Conservation (phyloP, 2,329 filamentous ascomycete genomes). For the Cercospora citrullina region DNA sequence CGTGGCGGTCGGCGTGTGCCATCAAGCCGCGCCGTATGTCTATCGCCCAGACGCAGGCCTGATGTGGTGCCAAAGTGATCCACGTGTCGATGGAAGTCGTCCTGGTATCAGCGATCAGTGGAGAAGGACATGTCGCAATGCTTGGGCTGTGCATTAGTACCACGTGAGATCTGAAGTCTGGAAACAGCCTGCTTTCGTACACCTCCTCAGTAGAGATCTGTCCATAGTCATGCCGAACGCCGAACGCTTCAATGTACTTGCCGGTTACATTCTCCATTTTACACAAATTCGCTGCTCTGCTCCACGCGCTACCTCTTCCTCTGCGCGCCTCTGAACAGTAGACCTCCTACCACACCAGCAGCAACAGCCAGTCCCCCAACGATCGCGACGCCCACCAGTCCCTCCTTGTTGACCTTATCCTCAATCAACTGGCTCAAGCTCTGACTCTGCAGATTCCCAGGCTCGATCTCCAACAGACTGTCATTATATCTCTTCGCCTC, state of each 20-base stretch:
- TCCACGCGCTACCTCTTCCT: constrained; percentile 31
- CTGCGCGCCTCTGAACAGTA: constrained; percentile 72
- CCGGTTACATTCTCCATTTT: not conserved
- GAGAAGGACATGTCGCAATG: not conserved
- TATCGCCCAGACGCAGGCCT: not conserved
- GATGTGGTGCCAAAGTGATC: not conserved
- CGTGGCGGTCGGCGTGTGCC: not conserved
- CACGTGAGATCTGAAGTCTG: not conserved
- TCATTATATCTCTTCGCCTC: constrained; percentile 96
- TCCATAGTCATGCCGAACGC: not conserved
- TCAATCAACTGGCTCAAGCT: constrained; percentile 88
- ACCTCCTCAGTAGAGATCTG: constrained; percentile 8
- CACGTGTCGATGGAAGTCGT: not conserved
- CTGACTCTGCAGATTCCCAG: constrained; percentile 82
- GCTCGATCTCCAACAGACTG: constrained; percentile 84
- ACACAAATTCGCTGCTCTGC: not conserved
- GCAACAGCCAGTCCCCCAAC: constrained; percentile 89
- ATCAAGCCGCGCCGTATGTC: not conserved
- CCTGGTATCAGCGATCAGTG: not conserved
- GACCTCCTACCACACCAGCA: constrained; percentile 86
- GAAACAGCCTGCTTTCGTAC: not conserved
- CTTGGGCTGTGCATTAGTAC: not conserved
- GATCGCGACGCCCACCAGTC: constrained; percentile 90
- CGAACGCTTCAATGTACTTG: constrained; percentile 12
- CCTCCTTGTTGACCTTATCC: constrained; percentile 93